These are phyloP conservation scores for Pythium coloratum DNA, from an alignment of 352 stramenopile genomes.

Conservation along the genomic window DNA sequence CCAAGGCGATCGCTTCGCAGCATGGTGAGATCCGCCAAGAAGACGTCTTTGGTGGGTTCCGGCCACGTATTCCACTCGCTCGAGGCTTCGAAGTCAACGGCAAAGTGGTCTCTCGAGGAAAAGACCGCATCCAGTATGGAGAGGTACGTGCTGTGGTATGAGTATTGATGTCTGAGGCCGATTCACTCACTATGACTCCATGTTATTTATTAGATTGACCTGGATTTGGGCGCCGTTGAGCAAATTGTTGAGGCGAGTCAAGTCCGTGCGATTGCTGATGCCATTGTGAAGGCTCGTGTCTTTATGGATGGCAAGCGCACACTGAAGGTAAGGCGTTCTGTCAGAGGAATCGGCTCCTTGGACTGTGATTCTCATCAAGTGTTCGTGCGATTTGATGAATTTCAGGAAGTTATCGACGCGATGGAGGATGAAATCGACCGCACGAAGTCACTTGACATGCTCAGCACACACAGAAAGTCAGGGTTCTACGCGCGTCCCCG, in stretches of 20 bases:
- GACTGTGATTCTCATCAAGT: background rate
- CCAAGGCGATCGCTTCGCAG: conserved; percentile 89
- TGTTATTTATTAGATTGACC: conserved; percentile 48
- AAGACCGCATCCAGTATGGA: conserved; percentile 84
- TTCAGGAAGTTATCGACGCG: conserved; percentile 56
- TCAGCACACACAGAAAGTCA: conserved; percentile 53
- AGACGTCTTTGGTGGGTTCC: conserved; percentile 48
- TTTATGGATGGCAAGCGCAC: conserved; percentile 70
- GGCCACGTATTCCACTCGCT: conserved; percentile 48
- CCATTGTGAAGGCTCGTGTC: conserved; percentile 47
- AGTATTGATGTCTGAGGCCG: background rate
- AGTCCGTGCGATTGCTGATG: conserved; percentile 79
- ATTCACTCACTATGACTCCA: background rate
- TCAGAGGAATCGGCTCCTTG: background rate
- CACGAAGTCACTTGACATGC: conserved; percentile 58
- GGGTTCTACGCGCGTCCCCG: conserved; percentile 81
- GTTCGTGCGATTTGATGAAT: background rate
- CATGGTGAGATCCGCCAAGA: conserved; percentile 59
- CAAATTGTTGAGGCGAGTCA: conserved; percentile 90
- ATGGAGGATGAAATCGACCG: conserved; percentile 72
- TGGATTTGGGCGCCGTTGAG: conserved; percentile 83
- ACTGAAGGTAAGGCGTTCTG: conserved; percentile 32
- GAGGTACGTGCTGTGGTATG: conserved; percentile 42
- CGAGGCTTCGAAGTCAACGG: conserved; percentile 62
- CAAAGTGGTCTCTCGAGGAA: conserved; percentile 75